Conservation (phyloP, 441 rosid genomes). For the Pelargonium fulgidum region DNA sequence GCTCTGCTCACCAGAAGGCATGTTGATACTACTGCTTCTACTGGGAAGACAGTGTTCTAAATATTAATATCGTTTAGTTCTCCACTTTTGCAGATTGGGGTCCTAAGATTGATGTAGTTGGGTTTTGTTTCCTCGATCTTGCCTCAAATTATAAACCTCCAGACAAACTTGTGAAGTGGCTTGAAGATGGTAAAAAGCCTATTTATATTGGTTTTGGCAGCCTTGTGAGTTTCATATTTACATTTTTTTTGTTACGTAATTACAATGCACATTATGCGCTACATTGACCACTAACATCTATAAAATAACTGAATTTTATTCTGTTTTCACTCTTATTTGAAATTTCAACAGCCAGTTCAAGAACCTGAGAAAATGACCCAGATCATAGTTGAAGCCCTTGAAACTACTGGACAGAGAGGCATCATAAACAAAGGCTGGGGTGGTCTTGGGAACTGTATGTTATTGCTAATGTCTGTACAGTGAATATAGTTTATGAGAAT, state of each 20-base stretch:
- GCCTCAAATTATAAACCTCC: constrained; percentile 50
- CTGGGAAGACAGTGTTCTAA: background rate
- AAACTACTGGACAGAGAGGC: constrained; percentile 44
- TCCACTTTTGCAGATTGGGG: constrained; percentile 42
- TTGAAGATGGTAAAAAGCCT: constrained; percentile 37
- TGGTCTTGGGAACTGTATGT: constrained; percentile 50
- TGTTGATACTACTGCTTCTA: background rate
- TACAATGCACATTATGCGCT: background rate
- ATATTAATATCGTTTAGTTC: background rate
- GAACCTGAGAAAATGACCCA: constrained; percentile 49
- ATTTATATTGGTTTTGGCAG: constrained; percentile 54
- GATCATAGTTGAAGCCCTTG: constrained; percentile 40
- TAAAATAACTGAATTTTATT: background rate
- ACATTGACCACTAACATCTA: background rate
- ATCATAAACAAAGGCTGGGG: constrained; percentile 58
- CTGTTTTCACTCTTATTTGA: background rate
- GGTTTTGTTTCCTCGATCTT: constrained; percentile 51
- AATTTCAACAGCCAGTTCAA: constrained; percentile 37
- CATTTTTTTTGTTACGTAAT: background rate
- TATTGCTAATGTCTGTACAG: background rate
- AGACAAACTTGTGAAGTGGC: constrained; percentile 37
- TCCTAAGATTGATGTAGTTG: constrained; percentile 43
- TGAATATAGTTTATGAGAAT: background rate
- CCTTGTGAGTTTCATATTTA: constrained; percentile 36
- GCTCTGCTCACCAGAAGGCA: background rate